Conservation (phyloP, 2,329 filamentous ascomycete genomes). For the Drechslerella dactyloides region DNA sequence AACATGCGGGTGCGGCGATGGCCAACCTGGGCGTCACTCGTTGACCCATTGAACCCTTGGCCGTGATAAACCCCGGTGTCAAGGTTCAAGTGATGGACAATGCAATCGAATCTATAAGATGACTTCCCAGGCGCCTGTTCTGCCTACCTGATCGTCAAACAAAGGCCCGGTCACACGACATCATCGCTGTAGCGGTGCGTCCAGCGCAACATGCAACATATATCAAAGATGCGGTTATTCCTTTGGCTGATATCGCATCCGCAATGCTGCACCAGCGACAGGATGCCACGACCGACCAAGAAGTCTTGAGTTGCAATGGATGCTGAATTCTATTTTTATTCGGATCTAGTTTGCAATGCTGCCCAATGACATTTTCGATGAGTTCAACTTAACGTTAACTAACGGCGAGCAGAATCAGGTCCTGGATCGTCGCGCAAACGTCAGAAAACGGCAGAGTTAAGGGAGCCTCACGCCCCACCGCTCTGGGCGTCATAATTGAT, state of each 20-base stretch:
- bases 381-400: too few relatives aligned
- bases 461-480: conserved; percentile 1
- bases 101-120: too few relatives aligned
- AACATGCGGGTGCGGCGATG: background rate
- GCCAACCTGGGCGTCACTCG: too few relatives aligned
- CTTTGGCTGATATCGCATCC: conserved; percentile 1
- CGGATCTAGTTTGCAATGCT: background rate
- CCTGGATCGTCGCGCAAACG: conserved; percentile 22
- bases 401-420: conserved; percentile 8
- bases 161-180: background rate
- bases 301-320: conserved; percentile 28
- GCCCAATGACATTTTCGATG: conserved; percentile 8
- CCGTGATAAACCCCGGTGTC: too few relatives aligned
- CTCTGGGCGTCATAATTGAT: conserved; percentile 20
- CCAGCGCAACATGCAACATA: too few relatives aligned
- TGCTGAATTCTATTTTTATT: conserved; percentile 33
- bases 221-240: too few relatives aligned
- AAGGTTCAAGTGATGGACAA: too few relatives aligned
- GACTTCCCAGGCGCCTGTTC: background rate
- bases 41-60: too few relatives aligned
- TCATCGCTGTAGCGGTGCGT: background rate
- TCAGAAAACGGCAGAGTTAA: conserved; percentile 29
- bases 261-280: background rate
- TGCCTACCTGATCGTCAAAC: background rate
- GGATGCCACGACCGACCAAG: background rate